A percentile compares a stretch with the other conserved stretches of the same genome.
Evolutionary conservation across 371 early-diverging fungal genomes (phyloP).

Genomic region (Blastocladiella emersonii): DNA sequence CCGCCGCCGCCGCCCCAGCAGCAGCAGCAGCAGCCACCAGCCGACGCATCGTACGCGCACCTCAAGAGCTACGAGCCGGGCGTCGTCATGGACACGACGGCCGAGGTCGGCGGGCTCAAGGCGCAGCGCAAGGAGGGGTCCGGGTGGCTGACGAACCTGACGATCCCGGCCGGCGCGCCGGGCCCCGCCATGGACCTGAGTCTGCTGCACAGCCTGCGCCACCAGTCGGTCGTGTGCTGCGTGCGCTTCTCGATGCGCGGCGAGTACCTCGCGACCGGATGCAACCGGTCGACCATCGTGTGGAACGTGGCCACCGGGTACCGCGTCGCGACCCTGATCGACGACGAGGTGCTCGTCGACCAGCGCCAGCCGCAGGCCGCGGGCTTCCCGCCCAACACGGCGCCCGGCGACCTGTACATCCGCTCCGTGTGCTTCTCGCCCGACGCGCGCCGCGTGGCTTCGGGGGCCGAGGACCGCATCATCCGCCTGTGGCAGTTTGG

Average conservation of each 20-base stretch:
- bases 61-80: no score
- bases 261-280: constrained; percentile 84
- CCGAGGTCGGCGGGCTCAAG: no score
- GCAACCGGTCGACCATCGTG: constrained; percentile 79
- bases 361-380: neutral
- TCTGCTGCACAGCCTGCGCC: constrained; percentile 71
- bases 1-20: no score
- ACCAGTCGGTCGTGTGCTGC: constrained; percentile 88
- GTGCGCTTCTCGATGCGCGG: constrained; percentile 89
- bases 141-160: constrained; percentile 58
- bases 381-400: neutral
- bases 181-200: no score
- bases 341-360: neutral
- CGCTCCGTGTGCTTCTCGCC: constrained; percentile 94
- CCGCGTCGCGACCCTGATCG: constrained; percentile 6
- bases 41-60: no score
- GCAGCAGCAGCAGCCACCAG: no score
- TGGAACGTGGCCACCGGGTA: constrained; percentile 65
- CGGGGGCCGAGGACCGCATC: constrained; percentile 93
- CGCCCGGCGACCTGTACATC: constrained; percentile 68
- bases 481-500: constrained; percentile 53
- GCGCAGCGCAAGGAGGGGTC: neutral
- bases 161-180: constrained; percentile 34
- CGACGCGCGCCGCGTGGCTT: constrained; percentile 78
- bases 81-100: no score